A percentile compares a stretch with the other conserved stretches of the same genome.
Conservation (phyloP, 2,329 filamentous ascomycete species). For the Microthyrium microscopicum region DNA sequence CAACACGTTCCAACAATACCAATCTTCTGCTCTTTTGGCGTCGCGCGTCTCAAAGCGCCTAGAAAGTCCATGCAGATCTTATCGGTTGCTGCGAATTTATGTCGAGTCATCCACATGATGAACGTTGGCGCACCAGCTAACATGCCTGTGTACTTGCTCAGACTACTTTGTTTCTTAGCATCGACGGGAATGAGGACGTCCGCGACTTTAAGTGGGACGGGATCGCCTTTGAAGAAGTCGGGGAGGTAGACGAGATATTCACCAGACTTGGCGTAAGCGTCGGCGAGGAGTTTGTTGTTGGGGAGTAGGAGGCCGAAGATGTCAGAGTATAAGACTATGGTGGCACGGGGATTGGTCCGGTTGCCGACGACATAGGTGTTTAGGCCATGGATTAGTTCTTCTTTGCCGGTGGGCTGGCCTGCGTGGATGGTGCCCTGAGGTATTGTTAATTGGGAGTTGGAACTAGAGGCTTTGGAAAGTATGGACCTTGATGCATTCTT, state of each 20-base stretch:
- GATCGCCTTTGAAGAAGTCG: slow-evolving; percentile 19
- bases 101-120: slow-evolving; percentile 18
- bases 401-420: slow-evolving; percentile 21
- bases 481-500: too few species aligned
- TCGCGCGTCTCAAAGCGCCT: slow-evolving; percentile 15
- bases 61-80: slow-evolving; percentile 21
- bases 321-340: slow-evolving; percentile 17
- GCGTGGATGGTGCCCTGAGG: too few species aligned
- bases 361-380: slow-evolving; percentile 24
- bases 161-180: slow-evolving; percentile 17
- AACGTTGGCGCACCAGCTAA: slow-evolving; percentile 18
- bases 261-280: slow-evolving; percentile 16
- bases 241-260: slow-evolving; percentile 18
- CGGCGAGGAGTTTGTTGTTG: slow-evolving; percentile 19
- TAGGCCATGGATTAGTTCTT: slow-evolving; percentile 20
- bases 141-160: slow-evolving; percentile 23
- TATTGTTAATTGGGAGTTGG: too few species aligned
- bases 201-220: slow-evolving; percentile 17
- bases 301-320: slow-evolving; percentile 16
- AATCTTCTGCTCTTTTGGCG: slow-evolving; percentile 17
- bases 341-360: slow-evolving; percentile 14
- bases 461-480: too few species aligned
- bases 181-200: slow-evolving; percentile 22
- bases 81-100: slow-evolving; percentile 17
- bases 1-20: slow-evolving; percentile 23